These are phyloP conservation scores for Raffaelea albimanens DNA, from an alignment of 2,329 filamentous ascomycete genomes.

Conservation along the genomic window DNA sequence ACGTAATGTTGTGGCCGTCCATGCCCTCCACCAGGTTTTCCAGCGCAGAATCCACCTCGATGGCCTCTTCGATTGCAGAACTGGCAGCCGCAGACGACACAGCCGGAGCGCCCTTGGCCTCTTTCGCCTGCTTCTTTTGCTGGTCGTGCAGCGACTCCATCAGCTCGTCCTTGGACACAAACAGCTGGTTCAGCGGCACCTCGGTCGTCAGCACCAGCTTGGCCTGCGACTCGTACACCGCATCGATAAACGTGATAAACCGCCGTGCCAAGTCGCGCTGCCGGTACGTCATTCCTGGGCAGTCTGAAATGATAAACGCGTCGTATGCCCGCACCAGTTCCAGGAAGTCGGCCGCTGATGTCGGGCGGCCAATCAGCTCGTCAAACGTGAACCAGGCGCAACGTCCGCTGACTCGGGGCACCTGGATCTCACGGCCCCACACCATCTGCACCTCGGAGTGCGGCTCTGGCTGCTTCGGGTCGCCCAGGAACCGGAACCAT, in stretches of 20 bases:
- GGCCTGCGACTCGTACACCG: conserved; percentile 85
- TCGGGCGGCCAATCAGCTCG: conserved; percentile 80
- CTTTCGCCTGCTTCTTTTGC: conserved; percentile 16
- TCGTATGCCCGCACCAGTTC: conserved; percentile 86
- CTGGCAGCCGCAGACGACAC: conserved; percentile 14
- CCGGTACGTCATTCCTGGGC: conserved; percentile 83
- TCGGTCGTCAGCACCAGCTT: conserved; percentile 90
- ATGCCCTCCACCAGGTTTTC: conserved; percentile 79
- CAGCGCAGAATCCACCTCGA: conserved; percentile 58
- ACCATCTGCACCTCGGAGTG: conserved; percentile 73
- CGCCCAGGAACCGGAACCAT: conserved; percentile 92
- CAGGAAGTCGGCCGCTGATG: conserved; percentile 88
- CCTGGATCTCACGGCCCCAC: conserved; percentile 84
- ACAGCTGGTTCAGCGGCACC: conserved; percentile 76
- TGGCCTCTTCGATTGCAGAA: background rate
- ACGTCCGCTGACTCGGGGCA: conserved; percentile 78
- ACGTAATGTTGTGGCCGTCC: conserved; percentile 60
- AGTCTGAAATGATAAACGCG: conserved; percentile 82
- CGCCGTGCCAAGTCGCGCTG: conserved; percentile 80
- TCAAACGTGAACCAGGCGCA: conserved; percentile 89
- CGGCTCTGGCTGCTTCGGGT: conserved; percentile 64
- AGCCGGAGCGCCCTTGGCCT: conserved; percentile 20
- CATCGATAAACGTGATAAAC: conserved; percentile 97
- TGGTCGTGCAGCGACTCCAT: conserved; percentile 42
- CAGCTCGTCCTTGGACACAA: conserved; percentile 65